Evolutionary conservation across 2,329 filamentous ascomycete genomes (phyloP), one percentile per base, ranked within the genome.

Genomic region (Diaporthe helianthi): DNA sequence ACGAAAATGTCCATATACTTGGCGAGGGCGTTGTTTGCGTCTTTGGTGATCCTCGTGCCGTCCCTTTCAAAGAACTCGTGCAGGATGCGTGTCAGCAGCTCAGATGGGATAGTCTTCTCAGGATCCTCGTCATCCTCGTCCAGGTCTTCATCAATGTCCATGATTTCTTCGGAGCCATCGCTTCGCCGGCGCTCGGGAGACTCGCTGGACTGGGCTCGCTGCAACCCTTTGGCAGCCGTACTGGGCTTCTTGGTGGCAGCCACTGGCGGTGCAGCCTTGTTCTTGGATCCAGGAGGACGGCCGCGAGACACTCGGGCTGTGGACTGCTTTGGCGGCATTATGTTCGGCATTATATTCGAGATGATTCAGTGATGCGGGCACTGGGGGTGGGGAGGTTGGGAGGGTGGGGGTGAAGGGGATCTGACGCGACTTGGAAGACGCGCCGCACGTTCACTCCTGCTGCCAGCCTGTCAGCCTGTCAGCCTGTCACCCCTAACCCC

Each of bases 1-100:
- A 97, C 92, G 80, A 98, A 98, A 0, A 95, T 88, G 79, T 98
- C 93, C 79, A 98, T 86, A 78, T 98, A 98, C 80, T 91, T 93
- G 17, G 89, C 91, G 69, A 94, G 87, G 1, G 94, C 87, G 8
- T 83, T 85, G 77, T 94, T 93, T 4, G 93, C 93, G 76, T 94
- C 92, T 74, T 88, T 90, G 9, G 90, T 90, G 73, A 97, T 89
- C 73, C 91, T 86, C 29, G 92, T 94, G 68, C 87, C 86, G 60
- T 91, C 87, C 71, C 86, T 85, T 74, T 91, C 84, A 76, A 98
- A 97, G 77, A 92, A 89, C 74, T 94, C 89, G 77, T 97, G 91
- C 41, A 98, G 83, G 4, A 98, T 82, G 44, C 89, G 87, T 12
- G 92, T 91, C 49, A 98, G 81, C 0, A 98, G 84, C 52, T 93